Base-by-base conservation (phyloP, 164 flowering plant genomes). In the Annona squamosa region DNA sequence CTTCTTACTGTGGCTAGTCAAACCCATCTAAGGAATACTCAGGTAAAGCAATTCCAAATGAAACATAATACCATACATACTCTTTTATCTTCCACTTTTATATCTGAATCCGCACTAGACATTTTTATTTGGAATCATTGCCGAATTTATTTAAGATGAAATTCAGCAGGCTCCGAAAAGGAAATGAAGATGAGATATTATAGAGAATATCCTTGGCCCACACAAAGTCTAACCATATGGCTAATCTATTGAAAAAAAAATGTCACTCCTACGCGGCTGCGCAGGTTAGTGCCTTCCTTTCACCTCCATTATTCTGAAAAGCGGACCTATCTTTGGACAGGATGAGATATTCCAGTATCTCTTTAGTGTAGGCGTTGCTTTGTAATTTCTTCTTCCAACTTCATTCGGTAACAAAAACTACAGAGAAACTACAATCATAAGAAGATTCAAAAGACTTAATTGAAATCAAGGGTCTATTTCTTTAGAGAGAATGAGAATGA, bases 341-440 rank as follows among this genome's bases (percentile, higher is more conserved):
- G 5, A 46, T 12, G 48, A 68, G 70, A 68, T 68, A 68, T 46
- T 41, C 70, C 46, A 13, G 70, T 46, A 68, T 66, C 68, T 66
- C 46, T 41, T 43, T 17, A 46, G 9, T 41, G 41, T 41, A 66
- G 43, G 46, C 9, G 46, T 7, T 26, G 19, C n/a, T 18, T 7
- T 16, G 12, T 16, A 6, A 5, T 4, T 13, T 26, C 18, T 63
- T 26, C 66, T 63, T 9, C 12, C 18, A 18, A 5, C 26, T 19
- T 63, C 37, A 0, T 5, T 63, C 66, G 4, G 18, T 18, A 42
- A 63, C 26, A 6, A 10, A 63, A 63, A 26, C 7, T n/a, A 63
- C 19, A 3, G 26, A 19, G 41, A 56, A 6, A 63, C 4, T 19
- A 5, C 17, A 63, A 9, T 63, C 3, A 12, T 10, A 3, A 41